Base-by-base conservation (phyloP, 352 stramenopile species). In the Pythium brachiatum region DNA sequence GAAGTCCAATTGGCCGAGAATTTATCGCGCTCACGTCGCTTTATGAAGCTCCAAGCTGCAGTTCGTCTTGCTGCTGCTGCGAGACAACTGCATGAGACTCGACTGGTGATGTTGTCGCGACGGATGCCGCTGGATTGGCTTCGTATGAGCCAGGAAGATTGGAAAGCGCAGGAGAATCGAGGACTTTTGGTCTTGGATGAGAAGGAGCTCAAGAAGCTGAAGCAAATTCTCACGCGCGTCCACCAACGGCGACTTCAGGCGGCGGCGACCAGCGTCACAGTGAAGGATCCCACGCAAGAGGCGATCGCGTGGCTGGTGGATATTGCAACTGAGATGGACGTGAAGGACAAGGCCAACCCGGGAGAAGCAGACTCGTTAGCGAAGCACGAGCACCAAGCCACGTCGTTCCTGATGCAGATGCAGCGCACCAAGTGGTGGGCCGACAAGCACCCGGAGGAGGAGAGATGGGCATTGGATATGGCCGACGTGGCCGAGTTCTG, bases 401-500 rank as follows among this genome's bases (percentile, higher is more conserved):
- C 25, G 7, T 46, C 26, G 12, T 60, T 62, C 13, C 21, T 66
- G 53, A 48, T 48, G 53, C 15, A 15, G 48, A 38, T 67, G 53
- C n/a, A 57, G 9, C 3, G 29, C 3, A 58, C 48, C 0, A 53
- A 41, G 23, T 73, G 66, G 66, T 73, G 66, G 66, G 7, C 7
- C 12, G 41, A 62, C 9, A 68, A 68, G 18, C 66, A 73, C 31
- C 41, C 32, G 2, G 21, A 43, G n/a, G 59, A 41, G 2, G 58
- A 67, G n/a, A 11, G 7, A 32, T 9, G 55, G 13, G 15, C 53
- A 68, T 34, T 73, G 32, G 47, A 68, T 48, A 27, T 62, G 60
- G 52, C 50, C 20, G 79, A 86, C 63, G 34, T 85, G 2, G 75
- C 79, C 3, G 79, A 89, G 43, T 90, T 79, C 77, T 90, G 81